Base-by-base conservation (phyloP, 2,329 filamentous ascomycete species). In the Amauroascus niger region DNA sequence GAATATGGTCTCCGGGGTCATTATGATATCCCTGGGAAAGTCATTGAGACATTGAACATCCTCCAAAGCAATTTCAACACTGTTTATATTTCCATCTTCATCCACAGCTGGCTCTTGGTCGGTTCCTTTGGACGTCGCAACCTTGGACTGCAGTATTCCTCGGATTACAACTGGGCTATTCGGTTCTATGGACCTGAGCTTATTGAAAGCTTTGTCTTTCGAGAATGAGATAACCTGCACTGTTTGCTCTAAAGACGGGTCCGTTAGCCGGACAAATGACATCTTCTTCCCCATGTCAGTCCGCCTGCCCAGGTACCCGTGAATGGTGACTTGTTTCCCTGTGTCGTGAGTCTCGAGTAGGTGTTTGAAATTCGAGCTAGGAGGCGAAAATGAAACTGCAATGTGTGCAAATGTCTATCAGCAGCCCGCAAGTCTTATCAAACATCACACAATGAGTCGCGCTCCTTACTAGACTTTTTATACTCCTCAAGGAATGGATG, bases 11-110 rank as follows among this genome's bases (percentile, higher is more conserved):
- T 86, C 83, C 14, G 82, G 74, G 1, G 84, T 86, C 57, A 94
- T 81, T 55, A 93, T 83, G 54, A 95, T 82, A 58, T 90, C 81
- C 41, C 79, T 79, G 0, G 86, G 81, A 52, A 94, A 88, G 0
- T 78, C 71, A 61, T 91, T 91, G 3, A 96, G 76, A 49, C 80
- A 77, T 41, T 80, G 74, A 7, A 95, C 77, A 2, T 76, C 75
- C 45, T 78, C 71, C 16, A 89, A 68, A 4, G 76, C 74, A 48
- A 93, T 69, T 60, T 89, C 84, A 55, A 81, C 67, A 3, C 58
- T 58, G 45, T 71, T 68, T 47, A 72, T 65, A 50, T 67, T 58
- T 22, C 65, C 55, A 45, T 68, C 63, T 13, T 65, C 65, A 1
- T 63, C 60, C 6, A 60, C 57, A 13, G 66, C 63, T 32, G 32